Evolutionary conservation across 768 basidiomycete species (phyloP), one percentile per base, ranked within the genome.

Genomic region (Hortiboletus flavorubellus): DNA sequence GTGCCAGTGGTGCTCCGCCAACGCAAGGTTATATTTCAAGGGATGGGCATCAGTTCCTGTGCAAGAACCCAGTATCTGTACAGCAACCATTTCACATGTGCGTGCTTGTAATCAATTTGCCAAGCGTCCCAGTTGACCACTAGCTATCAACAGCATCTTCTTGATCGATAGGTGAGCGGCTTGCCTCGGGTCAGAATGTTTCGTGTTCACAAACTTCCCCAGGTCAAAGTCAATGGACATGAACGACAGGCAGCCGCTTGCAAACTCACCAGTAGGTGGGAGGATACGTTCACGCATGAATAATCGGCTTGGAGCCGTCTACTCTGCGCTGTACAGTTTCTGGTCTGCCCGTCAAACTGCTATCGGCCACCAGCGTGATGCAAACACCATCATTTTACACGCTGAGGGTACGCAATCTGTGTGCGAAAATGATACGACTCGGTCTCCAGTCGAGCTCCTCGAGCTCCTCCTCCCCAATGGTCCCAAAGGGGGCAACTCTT

Each of bases 11-110:
- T 21, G 21, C 61, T 9, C 64, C 60, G 4, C 52, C 58, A 2
- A 72, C 65, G 9, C 43, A 69, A 9, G 78, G 82, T 9, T 78
- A 85, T 62, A 63, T 81, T 21, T 83, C 84, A 18, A 67, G 64
- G 15, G 84, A 85, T 55, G 84, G 85, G 0, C 85, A 85, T 59
- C 59, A 73, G 9, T 86, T 81, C 58, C 46, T 58, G 1, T 85
- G 84, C 64, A 74, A 60, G 41, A 82, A 85, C 59, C 84, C 84
- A 4, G 71, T 65, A 8, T 62, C 75, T 11, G 55, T 73, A 58
- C 77, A 76, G 11, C 81, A 80, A 56, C 71, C 82, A 0, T 84
- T 80, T 64, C 84, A 85, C 60, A 80, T 86, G 81, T 85, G 66
- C 23, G 82, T 75, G 2, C 7, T 39, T 7, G 10, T 18, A n/a